Evolutionary conservation across 177 flowering plant species (phyloP).

Genomic region (Telopea speciosissima): DNA sequence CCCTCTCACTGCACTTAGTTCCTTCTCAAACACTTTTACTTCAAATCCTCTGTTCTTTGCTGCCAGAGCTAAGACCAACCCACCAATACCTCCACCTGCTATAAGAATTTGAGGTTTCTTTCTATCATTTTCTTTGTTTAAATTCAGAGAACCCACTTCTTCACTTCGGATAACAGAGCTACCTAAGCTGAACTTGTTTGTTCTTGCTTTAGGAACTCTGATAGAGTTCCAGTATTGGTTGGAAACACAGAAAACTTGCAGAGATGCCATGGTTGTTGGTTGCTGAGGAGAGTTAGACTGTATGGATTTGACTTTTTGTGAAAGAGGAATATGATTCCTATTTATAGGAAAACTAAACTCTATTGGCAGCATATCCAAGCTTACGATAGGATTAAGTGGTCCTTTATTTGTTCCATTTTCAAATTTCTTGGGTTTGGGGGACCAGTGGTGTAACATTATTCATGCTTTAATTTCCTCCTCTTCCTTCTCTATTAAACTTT

Average conservation of each 20-base stretch:
- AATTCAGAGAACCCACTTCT: background rate
- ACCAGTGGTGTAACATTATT: too few species aligned
- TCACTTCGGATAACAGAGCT: constrained; percentile 1
- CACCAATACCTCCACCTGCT: constrained; percentile 41
- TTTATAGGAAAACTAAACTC: too few species aligned
- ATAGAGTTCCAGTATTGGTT: constrained; percentile 1
- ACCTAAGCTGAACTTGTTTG: background rate
- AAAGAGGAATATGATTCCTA: too few species aligned
- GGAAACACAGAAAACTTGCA: constrained; percentile 8
- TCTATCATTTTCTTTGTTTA: constrained; percentile 4
- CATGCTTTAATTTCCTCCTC: too few species aligned
- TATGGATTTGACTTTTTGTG: too few species aligned
- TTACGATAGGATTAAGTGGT: too few species aligned
- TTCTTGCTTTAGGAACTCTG: constrained; percentile 2
- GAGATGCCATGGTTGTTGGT: constrained; percentile 14
- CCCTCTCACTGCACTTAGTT: constrained; percentile 36
- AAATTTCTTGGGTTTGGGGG: too few species aligned
- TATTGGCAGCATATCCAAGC: too few species aligned
- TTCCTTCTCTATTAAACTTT: too few species aligned
- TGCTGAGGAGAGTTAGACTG: too few species aligned
- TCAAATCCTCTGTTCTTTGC: constrained; percentile 32
- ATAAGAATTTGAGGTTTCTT: constrained; percentile 22
- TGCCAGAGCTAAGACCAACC: constrained; percentile 33
- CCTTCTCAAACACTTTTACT: constrained; percentile 37
- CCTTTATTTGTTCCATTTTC: too few species aligned